Base-by-base conservation (phyloP, 441 rosid species). In the Metrosideros polymorpha region DNA sequence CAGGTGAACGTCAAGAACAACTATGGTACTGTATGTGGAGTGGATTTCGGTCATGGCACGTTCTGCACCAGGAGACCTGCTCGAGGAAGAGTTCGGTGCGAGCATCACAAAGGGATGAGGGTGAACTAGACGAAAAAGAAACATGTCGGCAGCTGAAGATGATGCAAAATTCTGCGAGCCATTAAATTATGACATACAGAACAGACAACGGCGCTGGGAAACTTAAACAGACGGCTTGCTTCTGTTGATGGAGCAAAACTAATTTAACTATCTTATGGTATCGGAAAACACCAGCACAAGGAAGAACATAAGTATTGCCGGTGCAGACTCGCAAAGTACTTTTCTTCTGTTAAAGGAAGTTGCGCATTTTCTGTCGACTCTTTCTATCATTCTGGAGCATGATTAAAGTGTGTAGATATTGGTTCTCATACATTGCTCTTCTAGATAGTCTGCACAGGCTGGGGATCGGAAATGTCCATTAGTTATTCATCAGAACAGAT, bases 21-120 rank as follows among this genome's bases (percentile, higher is more conserved):
- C 61, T 32, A 9, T 7, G 25, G 85, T 24, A 84, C 56, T 15
- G 39, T 85, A 66, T 94, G 94, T 56, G 93, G 94, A 66, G 91
- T 90, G 51, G 85, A 92, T 52, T 85, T 87, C 61, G 91, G 94
- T 24, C 76, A 90, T 71, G 92, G 92, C n/a, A 86, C 82, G 54
- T 83, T 88, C 86, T 93, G 94, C 56, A 83, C 27, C 9, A 90
- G 49, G 79, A 90, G 82, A 85, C 90, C 91, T 85, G 87, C 86
- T 49, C 32, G 29, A 17, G 95, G 93, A 85, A 90, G 92, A 88
- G 66, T 89, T 84, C 88, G 94, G 85, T 92, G 94, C 5, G 88
- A 92, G 30, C 91, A 89, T 82, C 95, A 93, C 63, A 92, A 89
- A 87, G 94, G 94, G 51, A 86, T 89, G 94, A 90, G 85, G 85